Conservation (phyloP, 371 early-diverging fungal genomes). For the Mortierella polycephala region DNA sequence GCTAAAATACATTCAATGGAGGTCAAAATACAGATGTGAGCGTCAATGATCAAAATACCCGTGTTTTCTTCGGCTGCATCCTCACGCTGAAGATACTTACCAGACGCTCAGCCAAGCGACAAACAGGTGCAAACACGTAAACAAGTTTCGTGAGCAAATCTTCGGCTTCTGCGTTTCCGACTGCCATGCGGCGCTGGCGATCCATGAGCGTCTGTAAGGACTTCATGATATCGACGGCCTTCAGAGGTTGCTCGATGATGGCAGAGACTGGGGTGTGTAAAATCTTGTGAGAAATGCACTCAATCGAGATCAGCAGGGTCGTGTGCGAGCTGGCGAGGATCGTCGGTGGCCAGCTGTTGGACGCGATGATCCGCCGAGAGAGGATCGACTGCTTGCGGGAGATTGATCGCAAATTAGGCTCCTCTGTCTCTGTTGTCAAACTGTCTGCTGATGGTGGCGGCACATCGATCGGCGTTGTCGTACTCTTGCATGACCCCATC, state of each 20-base stretch:
- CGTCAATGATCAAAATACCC: neutral
- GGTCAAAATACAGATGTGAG: too few species aligned
- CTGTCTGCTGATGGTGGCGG: conserved; percentile 2
- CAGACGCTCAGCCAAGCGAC: conserved; percentile 67
- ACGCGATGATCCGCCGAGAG: conserved; percentile 49
- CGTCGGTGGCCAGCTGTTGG: conserved; percentile 54
- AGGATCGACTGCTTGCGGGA: conserved; percentile 47
- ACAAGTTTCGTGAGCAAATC: conserved; percentile 66
- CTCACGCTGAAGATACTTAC: conserved; percentile 20
- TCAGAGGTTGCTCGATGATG: conserved; percentile 37
- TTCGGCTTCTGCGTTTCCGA: conserved; percentile 64
- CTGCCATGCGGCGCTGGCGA: conserved; percentile 60
- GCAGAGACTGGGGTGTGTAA: conserved; percentile 38
- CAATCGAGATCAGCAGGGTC: conserved; percentile 43
- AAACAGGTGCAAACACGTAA: conserved; percentile 69
- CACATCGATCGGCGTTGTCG: conserved; percentile 18
- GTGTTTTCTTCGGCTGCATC: neutral
- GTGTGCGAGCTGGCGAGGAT: conserved; percentile 51
- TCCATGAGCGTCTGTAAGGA: conserved; percentile 64
- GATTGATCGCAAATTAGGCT: conserved; percentile 9
- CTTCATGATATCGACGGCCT: conserved; percentile 63
- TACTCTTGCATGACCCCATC: neutral
- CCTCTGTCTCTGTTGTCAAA: conserved; percentile 6
- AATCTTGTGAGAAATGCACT: conserved; percentile 53
- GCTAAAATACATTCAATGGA: conserved; percentile 12